These are phyloP conservation scores for Maudiozyma bulderi DNA, from an alignment of 805 yeast species.

Conservation along the genomic window DNA sequence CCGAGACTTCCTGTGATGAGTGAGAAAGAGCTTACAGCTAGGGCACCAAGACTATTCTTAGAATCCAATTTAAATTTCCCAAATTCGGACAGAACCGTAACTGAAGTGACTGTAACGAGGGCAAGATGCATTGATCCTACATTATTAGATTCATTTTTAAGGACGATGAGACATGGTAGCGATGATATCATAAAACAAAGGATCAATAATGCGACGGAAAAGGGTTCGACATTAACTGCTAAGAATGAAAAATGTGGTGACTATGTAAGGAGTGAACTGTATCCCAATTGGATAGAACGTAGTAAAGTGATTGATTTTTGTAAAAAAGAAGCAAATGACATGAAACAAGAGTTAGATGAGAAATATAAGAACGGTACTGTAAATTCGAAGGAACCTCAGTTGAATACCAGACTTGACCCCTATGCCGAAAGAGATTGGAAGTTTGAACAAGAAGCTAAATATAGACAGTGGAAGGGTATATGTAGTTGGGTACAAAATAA, in stretches of 20 bases:
- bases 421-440: conserved; percentile 37
- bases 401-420: conserved; percentile 38
- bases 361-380: conserved; percentile 10
- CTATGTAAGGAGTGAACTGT: conserved; percentile 31
- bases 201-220: conserved; percentile 31
- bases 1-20: neutral
- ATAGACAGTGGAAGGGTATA: conserved; percentile 23
- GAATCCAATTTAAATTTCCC: conserved; percentile 15
- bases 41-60: conserved; percentile 6
- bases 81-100: conserved; percentile 7
- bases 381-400: conserved; percentile 12
- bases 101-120: conserved; percentile 18
- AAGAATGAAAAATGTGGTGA: conserved; percentile 26
- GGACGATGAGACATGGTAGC: conserved; percentile 23
- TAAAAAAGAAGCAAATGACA: conserved; percentile 21
- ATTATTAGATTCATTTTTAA: conserved; percentile 24
- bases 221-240: conserved; percentile 2
- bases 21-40: conserved; percentile 1
- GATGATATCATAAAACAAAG: conserved; percentile 41
- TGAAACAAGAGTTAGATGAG: conserved; percentile 27
- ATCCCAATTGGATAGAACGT: conserved; percentile 41
- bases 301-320: conserved; percentile 35
- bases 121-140: conserved; percentile 25
- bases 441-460: conserved; percentile 25
- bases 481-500: conserved; percentile 34